These are phyloP conservation scores for Taxillus chinensis DNA, from an alignment of 164 flowering plant genomes.

Conservation along the genomic window DNA sequence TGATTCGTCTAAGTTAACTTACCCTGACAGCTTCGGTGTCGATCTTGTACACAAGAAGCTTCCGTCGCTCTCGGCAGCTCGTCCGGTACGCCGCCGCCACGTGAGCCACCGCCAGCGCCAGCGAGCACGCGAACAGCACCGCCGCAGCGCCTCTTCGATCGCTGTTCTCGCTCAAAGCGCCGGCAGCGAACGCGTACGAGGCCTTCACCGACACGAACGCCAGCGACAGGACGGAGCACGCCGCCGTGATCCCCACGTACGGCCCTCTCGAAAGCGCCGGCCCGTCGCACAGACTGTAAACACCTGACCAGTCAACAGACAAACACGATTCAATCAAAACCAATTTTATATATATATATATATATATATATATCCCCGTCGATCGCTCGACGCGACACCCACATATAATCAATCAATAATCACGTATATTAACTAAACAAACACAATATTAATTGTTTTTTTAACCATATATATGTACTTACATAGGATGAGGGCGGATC, in stretches of 20 bases:
- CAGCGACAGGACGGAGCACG: slow-evolving; percentile 58
- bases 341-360: too few species aligned
- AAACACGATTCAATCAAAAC: too few species aligned
- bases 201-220: slow-evolving; percentile 65
- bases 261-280: slow-evolving; percentile 71
- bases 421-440: too few species aligned
- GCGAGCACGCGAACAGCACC: slow-evolving; percentile 56
- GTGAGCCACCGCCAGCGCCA: slow-evolving; percentile 63
- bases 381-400: too few species aligned
- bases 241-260: slow-evolving; percentile 55
- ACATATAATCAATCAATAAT: neutral
- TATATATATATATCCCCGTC: too few species aligned
- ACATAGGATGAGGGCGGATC: slow-evolving; percentile 72
- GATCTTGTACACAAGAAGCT: slow-evolving; percentile 80
- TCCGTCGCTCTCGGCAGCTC: slow-evolving; percentile 83
- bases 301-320: slow-evolving; percentile 32
- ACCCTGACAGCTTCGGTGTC: slow-evolving; percentile 94
- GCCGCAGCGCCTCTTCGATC: slow-evolving; percentile 30
- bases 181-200: slow-evolving; percentile 37
- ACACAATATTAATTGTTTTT: too few species aligned
- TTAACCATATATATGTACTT: slow-evolving; percentile 13
- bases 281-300: slow-evolving; percentile 80
- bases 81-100: slow-evolving; percentile 71
- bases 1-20: neutral
- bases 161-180: slow-evolving; percentile 2